Conservation (phyloP, 768 basidiomycete genomes). For the Pisolithus marmoratus region DNA sequence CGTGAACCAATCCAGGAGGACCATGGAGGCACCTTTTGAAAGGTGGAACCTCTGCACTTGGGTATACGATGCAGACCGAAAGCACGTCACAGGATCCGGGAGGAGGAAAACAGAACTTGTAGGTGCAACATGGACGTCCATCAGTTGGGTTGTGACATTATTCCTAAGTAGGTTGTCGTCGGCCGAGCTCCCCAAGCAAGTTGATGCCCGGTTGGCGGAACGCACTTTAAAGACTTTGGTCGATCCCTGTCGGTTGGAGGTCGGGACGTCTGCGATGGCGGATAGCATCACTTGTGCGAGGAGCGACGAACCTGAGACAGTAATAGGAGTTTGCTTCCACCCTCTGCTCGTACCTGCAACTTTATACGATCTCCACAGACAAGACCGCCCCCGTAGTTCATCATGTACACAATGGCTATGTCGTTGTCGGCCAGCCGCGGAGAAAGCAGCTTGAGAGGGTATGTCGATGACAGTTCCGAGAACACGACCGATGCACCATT, state of each 20-base stretch:
- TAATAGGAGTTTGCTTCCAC: slow-evolving; percentile 56
- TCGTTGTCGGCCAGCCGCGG: slow-evolving; percentile 47
- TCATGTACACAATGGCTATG: slow-evolving; percentile 67
- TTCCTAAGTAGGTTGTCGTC: slow-evolving; percentile 2
- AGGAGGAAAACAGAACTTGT: slow-evolving; percentile 67
- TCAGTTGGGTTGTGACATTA: slow-evolving; percentile 53
- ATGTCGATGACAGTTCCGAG: slow-evolving; percentile 69
- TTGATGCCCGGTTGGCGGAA: slow-evolving; percentile 51
- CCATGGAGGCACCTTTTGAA: slow-evolving; percentile 50
- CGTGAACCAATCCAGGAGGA: slow-evolving; percentile 89
- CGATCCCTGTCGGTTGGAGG: slow-evolving; percentile 52
- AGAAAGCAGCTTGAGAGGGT: slow-evolving; percentile 85
- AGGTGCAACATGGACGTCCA: slow-evolving; percentile 50
- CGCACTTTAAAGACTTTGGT: slow-evolving; percentile 93
- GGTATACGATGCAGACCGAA: slow-evolving; percentile 73
- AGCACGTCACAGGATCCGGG: slow-evolving; percentile 93
- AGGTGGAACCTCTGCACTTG: slow-evolving; percentile 80
- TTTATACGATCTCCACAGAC: slow-evolving; percentile 78
- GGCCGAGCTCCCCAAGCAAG: slow-evolving; percentile 19
- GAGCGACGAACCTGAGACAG: slow-evolving; percentile 69
- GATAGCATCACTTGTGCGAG: not conserved
- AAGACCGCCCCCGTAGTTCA: slow-evolving; percentile 90
- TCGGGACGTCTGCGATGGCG: slow-evolving; percentile 1
- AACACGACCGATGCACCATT: slow-evolving; percentile 59
- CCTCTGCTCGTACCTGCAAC: slow-evolving; percentile 55